These are phyloP conservation scores for Linnemannia elongata DNA, from an alignment of 192 early-diverging fungal species.

Conservation along the genomic window DNA sequence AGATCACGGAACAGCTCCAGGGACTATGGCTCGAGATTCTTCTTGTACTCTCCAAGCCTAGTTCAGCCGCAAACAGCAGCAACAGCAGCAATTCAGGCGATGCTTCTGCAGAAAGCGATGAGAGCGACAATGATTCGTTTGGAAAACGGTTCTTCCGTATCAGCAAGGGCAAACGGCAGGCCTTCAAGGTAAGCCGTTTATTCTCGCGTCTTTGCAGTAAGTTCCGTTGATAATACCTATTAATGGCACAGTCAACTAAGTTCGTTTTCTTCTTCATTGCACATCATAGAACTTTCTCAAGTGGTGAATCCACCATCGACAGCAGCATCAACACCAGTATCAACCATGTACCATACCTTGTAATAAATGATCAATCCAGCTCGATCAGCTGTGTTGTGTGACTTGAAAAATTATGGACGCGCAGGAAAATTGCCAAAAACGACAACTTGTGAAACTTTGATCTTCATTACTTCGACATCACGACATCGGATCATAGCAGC, in stretches of 20 bases:
- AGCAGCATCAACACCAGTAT: not conserved
- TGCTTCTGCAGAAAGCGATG: not conserved
- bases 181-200: constrained; percentile 20
- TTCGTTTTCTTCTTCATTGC: not conserved
- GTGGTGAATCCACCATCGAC: not conserved
- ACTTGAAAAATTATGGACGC: not conserved
- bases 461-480: not conserved
- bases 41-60: constrained; percentile 1
- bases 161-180: constrained; percentile 27
- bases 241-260: not conserved
- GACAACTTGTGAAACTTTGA: not conserved
- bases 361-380: no score
- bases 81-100: not conserved
- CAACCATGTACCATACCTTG: not conserved
- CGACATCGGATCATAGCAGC: not conserved
- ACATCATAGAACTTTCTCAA: not conserved
- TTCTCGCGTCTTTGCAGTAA: not conserved
- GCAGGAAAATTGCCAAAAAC: not conserved
- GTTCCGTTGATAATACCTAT: not conserved
- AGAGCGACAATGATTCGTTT: constrained; percentile 3
- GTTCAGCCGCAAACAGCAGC: not conserved
- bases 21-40: constrained; percentile 20
- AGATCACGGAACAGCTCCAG: constrained; percentile 32
- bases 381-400: not conserved
- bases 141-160: constrained; percentile 12